phyloP scores from a whole-genome alignment of 495 filamentous ascomycete species.

The Penicillium nucicola region DNA sequence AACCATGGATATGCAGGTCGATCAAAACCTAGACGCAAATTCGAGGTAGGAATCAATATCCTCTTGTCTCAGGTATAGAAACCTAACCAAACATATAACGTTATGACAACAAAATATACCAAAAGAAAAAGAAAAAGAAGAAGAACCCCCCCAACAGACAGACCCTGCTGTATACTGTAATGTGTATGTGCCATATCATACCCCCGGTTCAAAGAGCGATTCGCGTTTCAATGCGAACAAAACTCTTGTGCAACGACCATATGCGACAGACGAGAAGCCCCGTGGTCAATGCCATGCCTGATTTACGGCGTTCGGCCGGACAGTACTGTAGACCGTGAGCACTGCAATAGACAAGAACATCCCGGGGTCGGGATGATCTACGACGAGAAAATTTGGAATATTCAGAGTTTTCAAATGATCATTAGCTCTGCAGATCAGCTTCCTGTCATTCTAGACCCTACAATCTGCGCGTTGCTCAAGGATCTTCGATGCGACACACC shows the following conservation, averaged over 20 bases:
- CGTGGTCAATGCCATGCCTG: conserved; percentile 9
- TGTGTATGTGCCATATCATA: conserved; percentile 19
- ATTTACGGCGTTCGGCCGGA: conserved; percentile 19
- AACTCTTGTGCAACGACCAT: neutral
- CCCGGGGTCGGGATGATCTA: conserved; percentile 10
- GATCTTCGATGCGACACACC: conserved; percentile 12
- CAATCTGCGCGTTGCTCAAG: conserved; percentile 23
- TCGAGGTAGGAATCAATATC: conserved; percentile 17
- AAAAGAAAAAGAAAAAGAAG: too few species aligned
- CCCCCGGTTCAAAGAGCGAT: neutral
- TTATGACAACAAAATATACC: too few species aligned
- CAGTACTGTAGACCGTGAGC: conserved; percentile 4
- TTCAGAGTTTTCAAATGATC: neutral
- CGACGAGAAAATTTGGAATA: neutral
- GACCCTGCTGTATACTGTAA: conserved; percentile 3
- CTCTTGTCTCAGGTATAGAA: conserved; percentile 7
- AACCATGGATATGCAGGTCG: conserved; percentile 15
- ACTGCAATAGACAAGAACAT: conserved; percentile 1
- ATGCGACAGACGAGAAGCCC: conserved; percentile 1
- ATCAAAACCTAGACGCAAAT: conserved; percentile 4
- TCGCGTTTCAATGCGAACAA: conserved; percentile 11
- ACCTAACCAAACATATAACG: too few species aligned
- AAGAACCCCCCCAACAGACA: too few species aligned
- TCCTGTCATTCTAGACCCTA: conserved; percentile 11
- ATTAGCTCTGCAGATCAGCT: conserved; percentile 12